Conservation (phyloP, 2,329 filamentous ascomycete species). For the Achaetomium macrosporum region DNA sequence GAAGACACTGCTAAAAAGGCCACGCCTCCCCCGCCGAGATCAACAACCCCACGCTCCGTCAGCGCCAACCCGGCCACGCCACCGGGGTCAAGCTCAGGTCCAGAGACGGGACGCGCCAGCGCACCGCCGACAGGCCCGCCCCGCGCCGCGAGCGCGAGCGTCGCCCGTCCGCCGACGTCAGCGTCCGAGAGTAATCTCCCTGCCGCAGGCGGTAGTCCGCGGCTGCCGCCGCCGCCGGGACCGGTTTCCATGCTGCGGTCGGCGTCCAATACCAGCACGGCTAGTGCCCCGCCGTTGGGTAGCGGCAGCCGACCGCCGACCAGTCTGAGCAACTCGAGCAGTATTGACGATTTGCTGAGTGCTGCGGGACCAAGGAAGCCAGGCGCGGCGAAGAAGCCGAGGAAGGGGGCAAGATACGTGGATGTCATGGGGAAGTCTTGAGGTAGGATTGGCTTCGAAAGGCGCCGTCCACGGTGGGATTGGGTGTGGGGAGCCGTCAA, state of each 20-base stretch:
- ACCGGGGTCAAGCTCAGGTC: constrained; percentile 16
- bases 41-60: constrained; percentile 45
- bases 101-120: constrained; percentile 26
- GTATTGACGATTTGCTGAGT: constrained; percentile 86
- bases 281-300: constrained; percentile 40
- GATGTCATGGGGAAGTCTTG: constrained; percentile 79
- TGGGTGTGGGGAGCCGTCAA: background rate
- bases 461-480: background rate
- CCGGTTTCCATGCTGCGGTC: constrained; percentile 43
- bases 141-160: constrained; percentile 15
- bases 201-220: background rate
- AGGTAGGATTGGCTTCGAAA: background rate
- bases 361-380: constrained; percentile 64
- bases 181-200: background rate
- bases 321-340: constrained; percentile 85
- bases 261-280: constrained; percentile 41
- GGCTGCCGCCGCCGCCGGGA: constrained; percentile 19
- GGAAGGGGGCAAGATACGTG: constrained; percentile 84
- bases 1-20: constrained; percentile 56
- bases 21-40: constrained; percentile 74
- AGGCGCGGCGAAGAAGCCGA: constrained; percentile 56
- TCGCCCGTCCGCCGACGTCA: constrained; percentile 13
- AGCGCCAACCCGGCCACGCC: constrained; percentile 49
- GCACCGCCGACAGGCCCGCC: constrained; percentile 24
- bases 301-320: constrained; percentile 57